Base-by-base conservation (phyloP, 306 rosid genomes). In the Astragalus membranaceus region DNA sequence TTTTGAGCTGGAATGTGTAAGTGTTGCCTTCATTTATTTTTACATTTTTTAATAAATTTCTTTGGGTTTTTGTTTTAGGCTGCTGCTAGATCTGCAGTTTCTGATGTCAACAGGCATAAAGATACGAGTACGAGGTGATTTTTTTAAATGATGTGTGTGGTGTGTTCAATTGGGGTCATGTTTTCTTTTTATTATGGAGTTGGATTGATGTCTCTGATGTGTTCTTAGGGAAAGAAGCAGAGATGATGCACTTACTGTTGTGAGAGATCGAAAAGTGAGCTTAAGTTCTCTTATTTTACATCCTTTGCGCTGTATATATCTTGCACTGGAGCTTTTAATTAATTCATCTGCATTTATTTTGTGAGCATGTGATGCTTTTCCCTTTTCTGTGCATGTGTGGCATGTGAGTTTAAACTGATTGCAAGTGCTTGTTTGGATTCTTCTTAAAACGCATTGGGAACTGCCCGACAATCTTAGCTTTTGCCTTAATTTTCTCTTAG, bases 261-360 rank as follows among this genome's bases (percentile, higher is more conserved):
- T 93, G 41, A 79, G 84, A 78, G 89, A 83, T 65, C 78, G 96
- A 67, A 88, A 86, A 70, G 98, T 94, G 83, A 84, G 92, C 37
- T 17, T 46, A 20, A 69, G 43, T 64, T 81, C 63, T 70, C 70
- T 39, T 50, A 6, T 36, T 51, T 55, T 42, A 41, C 26, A 47
- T 30, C 4, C 42, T 67, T 72, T 67, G 67, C 53, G 20, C 35
- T 69, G 50, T 8, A 8, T 12, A 20, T 64, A 17, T 39, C 23
- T 57, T 60, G 39, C 33, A 37, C 10, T 60, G 20, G 14, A 68
- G 13, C 16, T 64, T 46, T 35, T 41, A 15, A 61, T 36, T 43
- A 67, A 61, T 61, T 54, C 17, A 53, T 52, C 17, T 59, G 5
- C 8, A 5, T 63, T 57, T 60, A 35, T 42, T 75, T 42, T 48